Conservation (phyloP, 257 asterid genomes). For the Dorcoceras hygrometricum region DNA sequence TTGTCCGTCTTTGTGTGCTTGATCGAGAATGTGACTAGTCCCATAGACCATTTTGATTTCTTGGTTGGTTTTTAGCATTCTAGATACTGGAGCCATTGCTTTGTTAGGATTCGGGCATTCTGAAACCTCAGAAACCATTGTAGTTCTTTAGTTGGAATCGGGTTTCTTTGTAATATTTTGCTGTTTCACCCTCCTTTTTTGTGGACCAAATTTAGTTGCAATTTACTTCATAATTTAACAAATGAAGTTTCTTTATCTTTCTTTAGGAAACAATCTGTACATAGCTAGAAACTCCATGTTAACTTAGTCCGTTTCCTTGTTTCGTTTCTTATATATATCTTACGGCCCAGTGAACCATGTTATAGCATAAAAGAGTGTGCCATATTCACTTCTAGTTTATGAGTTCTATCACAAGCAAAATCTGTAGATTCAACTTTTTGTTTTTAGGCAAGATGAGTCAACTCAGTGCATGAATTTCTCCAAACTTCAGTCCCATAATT, state of each 20-base stretch:
- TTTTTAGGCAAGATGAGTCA: not conserved
- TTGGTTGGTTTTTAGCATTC: not conserved
- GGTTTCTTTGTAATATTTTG: not conserved
- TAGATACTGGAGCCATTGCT: not conserved
- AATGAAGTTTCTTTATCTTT: not conserved
- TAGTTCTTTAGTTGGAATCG: not conserved
- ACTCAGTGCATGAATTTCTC: not conserved
- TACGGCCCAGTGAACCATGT: not conserved
- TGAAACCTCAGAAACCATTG: not conserved
- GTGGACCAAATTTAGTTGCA: not conserved
- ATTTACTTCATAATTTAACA: not conserved
- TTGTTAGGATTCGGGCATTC: too few relatives aligned
- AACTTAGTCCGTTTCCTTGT: not conserved
- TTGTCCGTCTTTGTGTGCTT: not conserved
- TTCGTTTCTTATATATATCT: not conserved
- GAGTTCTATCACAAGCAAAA: not conserved
- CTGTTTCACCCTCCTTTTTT: not conserved
- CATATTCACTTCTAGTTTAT: not conserved
- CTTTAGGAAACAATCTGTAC: not conserved
- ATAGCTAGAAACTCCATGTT: not conserved
- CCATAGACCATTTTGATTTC: slow-evolving; percentile 16
- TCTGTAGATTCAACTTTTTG: not conserved
- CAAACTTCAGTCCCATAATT: not conserved
- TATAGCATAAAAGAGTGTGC: not conserved
- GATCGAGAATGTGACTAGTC: slow-evolving; percentile 4